Percentiles rank a stretch among this genome's conserved stretches.
These are phyloP conservation scores for Stipa capillata DNA, from an alignment of 176 grass and related monocot species.

Conservation along the genomic window DNA sequence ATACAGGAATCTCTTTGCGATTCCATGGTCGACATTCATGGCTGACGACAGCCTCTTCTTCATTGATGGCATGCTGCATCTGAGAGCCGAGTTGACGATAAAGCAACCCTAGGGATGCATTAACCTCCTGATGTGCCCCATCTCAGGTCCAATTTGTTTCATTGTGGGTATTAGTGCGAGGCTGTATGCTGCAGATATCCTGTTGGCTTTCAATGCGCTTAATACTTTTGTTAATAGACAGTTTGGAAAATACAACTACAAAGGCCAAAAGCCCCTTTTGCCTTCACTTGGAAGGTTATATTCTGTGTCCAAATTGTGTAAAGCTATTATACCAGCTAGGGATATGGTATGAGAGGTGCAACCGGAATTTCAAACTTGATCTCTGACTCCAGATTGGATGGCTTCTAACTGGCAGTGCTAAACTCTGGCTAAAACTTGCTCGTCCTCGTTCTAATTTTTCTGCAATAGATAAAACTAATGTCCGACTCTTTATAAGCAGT, in stretches of 20 bases:
- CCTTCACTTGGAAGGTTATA: constrained; percentile 1
- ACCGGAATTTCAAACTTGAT: not conserved
- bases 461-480: not conserved
- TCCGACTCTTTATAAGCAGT: not conserved
- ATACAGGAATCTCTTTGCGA: constrained; percentile 57
- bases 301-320: constrained; percentile 1
- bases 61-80: constrained; percentile 61
- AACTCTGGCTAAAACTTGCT: not conserved
- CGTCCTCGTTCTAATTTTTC: not conserved
- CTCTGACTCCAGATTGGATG: not conserved
- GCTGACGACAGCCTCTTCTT: constrained; percentile 74
- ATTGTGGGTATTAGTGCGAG: not conserved
- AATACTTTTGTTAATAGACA: constrained; percentile 36
- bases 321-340: not conserved
- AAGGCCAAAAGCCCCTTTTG: constrained; percentile 6
- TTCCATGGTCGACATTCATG: constrained; percentile 68
- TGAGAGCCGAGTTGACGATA: constrained; percentile 78
- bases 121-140: not conserved
- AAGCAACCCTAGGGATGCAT: constrained; percentile 41
- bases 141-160: not conserved
- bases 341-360: not conserved
- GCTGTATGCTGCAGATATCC: constrained; percentile 17
- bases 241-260: constrained; percentile 27
- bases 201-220: not conserved
- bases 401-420: not conserved